Evolutionary conservation across 2,329 filamentous ascomycete genomes (phyloP), one percentile per base, ranked within the genome.

Genomic region (Penicillium sp.): DNA sequence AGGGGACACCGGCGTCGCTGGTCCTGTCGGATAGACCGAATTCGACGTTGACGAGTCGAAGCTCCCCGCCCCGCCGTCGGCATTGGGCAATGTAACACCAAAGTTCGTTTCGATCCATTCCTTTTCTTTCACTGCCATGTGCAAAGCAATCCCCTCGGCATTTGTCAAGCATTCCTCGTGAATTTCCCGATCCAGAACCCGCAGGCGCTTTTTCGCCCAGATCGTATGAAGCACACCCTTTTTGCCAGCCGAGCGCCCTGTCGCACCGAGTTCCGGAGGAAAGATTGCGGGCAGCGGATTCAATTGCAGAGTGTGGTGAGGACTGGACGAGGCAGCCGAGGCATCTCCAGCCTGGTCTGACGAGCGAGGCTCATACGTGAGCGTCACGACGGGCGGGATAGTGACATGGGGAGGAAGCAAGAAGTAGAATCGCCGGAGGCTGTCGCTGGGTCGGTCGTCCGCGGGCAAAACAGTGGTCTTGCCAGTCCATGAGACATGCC

Each of bases 281-380:
- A 91, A 95, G 56, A 95, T 91, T 29, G 90, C 90, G 0, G 90
- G 90, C 43, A 95, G 74, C 1, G 89, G 88, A 62, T 90, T 90
- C 9, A 90, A 83, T 37, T 79, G 76, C 63, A 84, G 77, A 1
- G 73, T 70, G 49, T 78, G 67, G 2, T 56, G 60, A 25, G 40
- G 45, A 35, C 25, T 52, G 5, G 46, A 42, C 18, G 49, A 25
- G 0, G 39, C 24, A 11, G 47, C 35, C n/a, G 32, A 2, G 32
- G 8, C 1, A 41, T 11, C 39, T 3, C 28, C 11, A 13, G 32
- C 48, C 45, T 9, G 38, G 27, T n/a, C 34, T 26, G 9, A 39
- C 37, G 50, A 65, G 62, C 65, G 65, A 5, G 75, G 72, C 36
- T 72, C 66, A 46, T 77, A 77, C 9, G 71, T 75, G 33, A 95